Evolutionary conservation across 2,329 filamentous ascomycete genomes (phyloP), one percentile per base, ranked within the genome.

Genomic region (Neonectria neomacrospora): DNA sequence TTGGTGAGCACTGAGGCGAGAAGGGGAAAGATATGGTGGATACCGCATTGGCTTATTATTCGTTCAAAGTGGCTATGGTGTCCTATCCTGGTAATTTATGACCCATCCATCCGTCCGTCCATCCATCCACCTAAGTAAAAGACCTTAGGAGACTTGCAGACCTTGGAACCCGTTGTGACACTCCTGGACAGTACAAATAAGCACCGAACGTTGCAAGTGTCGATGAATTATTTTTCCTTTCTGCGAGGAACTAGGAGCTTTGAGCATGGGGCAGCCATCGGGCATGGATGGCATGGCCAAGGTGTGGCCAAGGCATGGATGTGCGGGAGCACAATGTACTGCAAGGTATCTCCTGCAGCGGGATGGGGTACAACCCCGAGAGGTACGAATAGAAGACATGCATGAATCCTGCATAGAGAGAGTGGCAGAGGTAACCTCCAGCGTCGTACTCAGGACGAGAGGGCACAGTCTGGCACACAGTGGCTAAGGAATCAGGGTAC

Each of bases 11-110:
- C 30, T 39, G 51, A 61, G 42, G 58, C 51, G 62, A 70, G 58
- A 53, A 56, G 39, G 57, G 60, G 54, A 61, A 65, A 59, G 53
- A 67, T 56, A 58, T 45, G 44, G 55, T 65, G 65, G 63, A 39
- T 20, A 7, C 57, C 34, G 37, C 9, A 30, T 42, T 26, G 37
- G 23, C 20, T 11, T n/a, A 54, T n/a, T n/a, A n/a, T 45, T 55
- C 23, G 20, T 8, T 48, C 23, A 44, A n/a, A n/a, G n/a, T 32
- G 26, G 63, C 57, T 62, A 54, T 58, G 37, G 64, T 65, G 64
- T 63, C 62, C 39, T 58, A 42, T 34, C 50, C 59, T 44, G 20
- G 32, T 44, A 58, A 58, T 30, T 59, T 52, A 65, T 50, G 58
- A 58, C 30, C 59, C 56, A 65, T 50, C 58, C 47, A 39, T 48